Base-by-base conservation (phyloP, 108 stramenopile genomes). In the Cyclotella distinguenda region DNA sequence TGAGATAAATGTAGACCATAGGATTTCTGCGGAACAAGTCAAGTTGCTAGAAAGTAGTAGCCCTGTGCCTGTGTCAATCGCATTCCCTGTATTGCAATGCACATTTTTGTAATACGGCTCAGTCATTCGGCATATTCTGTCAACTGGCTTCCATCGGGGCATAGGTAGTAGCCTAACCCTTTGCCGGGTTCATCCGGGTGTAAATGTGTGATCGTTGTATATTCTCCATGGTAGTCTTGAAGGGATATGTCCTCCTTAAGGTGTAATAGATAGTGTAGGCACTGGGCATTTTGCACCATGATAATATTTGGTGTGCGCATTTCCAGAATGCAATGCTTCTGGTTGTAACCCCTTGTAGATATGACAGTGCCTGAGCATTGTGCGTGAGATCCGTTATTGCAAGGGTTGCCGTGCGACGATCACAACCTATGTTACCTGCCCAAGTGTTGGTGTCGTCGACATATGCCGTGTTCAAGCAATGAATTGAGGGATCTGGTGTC, bases 381-480 rank as follows among this genome's bases (percentile, higher is more conserved):
- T n/a, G n/a, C n/a, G n/a, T n/a, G n/a, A n/a, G n/a, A n/a, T n/a
- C n/a, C n/a, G n/a, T n/a, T 27, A 50, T 5, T 4, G 28, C 49
- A 11, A 26, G 13, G 4, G 22, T 26, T 0, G 1, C 45, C 0
- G 16, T 16, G 18, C 8, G n/a, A 1, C 10, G 8, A 15, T 23
- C 0, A 25, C 8, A 36, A 4, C 39, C 51, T 6, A 21, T 36
- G 5, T 15, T 27, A 28, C 30, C 39, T 0, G 47, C 35, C 0
- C 13, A 18, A 2, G 35, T 44, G 16, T 68, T 55, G 6, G 38
- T 55, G 25, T 68, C 67, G 19, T 68, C 67, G n/a, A 57, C 67
- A 38, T 57, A 58, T 6, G 27, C 34, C 8, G 33, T 48, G 28
- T 39, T 58, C 2, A 28, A 8, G 1, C 47, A 16, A 0, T 7